Evolutionary conservation across 192 early-diverging fungal genomes (phyloP).

Genomic region (Linnemannia elongata): DNA sequence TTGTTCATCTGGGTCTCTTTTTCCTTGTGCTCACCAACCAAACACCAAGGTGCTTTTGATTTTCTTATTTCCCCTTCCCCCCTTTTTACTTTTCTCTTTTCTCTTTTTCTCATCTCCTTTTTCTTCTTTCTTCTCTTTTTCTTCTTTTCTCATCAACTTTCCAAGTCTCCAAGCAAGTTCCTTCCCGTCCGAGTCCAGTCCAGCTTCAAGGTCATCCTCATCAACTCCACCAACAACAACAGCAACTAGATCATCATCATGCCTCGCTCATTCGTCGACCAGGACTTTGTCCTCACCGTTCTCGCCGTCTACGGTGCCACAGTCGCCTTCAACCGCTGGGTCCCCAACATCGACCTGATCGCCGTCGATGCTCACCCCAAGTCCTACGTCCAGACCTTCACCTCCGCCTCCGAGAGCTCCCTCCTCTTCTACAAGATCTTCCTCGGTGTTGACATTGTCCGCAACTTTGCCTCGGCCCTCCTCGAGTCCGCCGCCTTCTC

Average conservation of each 20-base stretch:
- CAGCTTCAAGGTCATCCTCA: not conserved
- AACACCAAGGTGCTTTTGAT: not conserved
- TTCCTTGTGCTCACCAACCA: not conserved
- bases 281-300: constrained; percentile 44
- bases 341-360: constrained; percentile 43
- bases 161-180: not conserved
- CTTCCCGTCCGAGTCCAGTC: not conserved
- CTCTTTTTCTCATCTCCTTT: not conserved
- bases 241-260: constrained; percentile 12
- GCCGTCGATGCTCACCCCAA: constrained; percentile 39
- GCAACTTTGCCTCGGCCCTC: constrained; percentile 27
- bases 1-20: not conserved
- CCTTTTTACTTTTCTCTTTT: not conserved
- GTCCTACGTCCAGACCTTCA: constrained; percentile 39
- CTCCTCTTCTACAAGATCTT: constrained; percentile 26
- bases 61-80: not conserved
- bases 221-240: not conserved
- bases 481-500: constrained; percentile 49
- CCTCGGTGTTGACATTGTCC: constrained; percentile 36
- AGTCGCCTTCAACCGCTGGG: constrained; percentile 46
- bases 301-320: constrained; percentile 37
- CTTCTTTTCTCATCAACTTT: constrained; percentile 10
- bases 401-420: constrained; percentile 13
- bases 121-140: constrained; percentile 5
- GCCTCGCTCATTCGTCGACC: constrained; percentile 49